phyloP scores from a whole-genome alignment of 2,329 filamentous ascomycete genomes.

The Talaromyces sp. region DNA sequence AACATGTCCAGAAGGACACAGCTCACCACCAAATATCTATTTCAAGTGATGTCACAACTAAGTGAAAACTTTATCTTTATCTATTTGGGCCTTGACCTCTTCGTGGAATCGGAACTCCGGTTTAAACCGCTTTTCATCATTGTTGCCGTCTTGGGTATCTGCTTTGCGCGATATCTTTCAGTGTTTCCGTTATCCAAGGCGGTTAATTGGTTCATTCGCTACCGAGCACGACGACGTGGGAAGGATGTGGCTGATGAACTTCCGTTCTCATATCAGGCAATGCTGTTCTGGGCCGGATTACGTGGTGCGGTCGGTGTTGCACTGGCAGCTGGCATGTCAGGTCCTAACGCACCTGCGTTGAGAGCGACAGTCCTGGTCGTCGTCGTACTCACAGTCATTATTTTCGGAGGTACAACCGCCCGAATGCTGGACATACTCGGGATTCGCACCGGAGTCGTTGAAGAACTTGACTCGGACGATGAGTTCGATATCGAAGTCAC shows the following conservation, averaged over 20 bases:
- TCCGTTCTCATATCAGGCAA: slow-evolving; percentile 93
- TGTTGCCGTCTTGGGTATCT: slow-evolving; percentile 85
- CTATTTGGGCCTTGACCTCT: slow-evolving; percentile 89
- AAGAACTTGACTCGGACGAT: slow-evolving; percentile 95
- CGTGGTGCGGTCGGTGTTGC: slow-evolving; percentile 94
- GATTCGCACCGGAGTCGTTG: slow-evolving; percentile 93
- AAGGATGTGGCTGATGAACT: slow-evolving; percentile 77
- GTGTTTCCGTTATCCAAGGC: slow-evolving; percentile 86
- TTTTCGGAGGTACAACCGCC: slow-evolving; percentile 94
- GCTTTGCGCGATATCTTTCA: slow-evolving; percentile 83
- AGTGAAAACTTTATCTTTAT: slow-evolving; percentile 99
- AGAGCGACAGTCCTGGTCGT: slow-evolving; percentile 96
- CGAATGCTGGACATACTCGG: slow-evolving; percentile 96
- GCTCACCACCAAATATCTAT: slow-evolving; percentile 95
- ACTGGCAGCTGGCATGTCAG: slow-evolving; percentile 79
- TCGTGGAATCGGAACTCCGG: slow-evolving; percentile 79
- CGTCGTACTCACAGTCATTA: slow-evolving; percentile 95
- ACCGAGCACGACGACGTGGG: slow-evolving; percentile 71
- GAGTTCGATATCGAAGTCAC: slow-evolving; percentile 93
- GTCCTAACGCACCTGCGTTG: slow-evolving; percentile 73
- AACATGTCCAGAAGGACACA: slow-evolving; percentile 99
- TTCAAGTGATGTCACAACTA: slow-evolving; percentile 87
- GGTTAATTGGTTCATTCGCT: slow-evolving; percentile 90
- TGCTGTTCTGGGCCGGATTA: slow-evolving; percentile 98
- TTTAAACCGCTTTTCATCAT: slow-evolving; percentile 96